These are phyloP conservation scores for Phytophthora parvispora DNA, from an alignment of 352 stramenopile species.

Conservation along the genomic window DNA sequence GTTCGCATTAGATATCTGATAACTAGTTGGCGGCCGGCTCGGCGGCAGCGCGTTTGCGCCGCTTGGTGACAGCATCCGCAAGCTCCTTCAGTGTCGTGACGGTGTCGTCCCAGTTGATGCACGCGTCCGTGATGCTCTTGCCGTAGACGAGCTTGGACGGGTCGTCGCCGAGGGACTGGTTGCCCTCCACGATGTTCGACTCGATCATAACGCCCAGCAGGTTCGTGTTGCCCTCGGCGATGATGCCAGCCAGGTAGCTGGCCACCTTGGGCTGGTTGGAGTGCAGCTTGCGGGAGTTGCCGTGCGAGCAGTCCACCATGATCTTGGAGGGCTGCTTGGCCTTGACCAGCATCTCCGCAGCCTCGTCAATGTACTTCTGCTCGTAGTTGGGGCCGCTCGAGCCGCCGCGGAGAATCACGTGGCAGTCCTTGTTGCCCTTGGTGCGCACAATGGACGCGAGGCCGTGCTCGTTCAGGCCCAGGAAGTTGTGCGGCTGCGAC, in stretches of 20 bases:
- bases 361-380: slow-evolving; percentile 75
- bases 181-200: slow-evolving; percentile 89
- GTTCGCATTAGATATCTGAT: slow-evolving; percentile 23
- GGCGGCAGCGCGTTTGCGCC: slow-evolving; percentile 37
- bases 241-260: slow-evolving; percentile 69
- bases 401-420: slow-evolving; percentile 87
- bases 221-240: slow-evolving; percentile 73
- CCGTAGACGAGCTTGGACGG: slow-evolving; percentile 81
- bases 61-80: slow-evolving; percentile 59
- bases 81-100: slow-evolving; percentile 69
- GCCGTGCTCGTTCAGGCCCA: slow-evolving; percentile 85
- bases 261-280: slow-evolving; percentile 87
- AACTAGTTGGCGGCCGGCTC: slow-evolving; percentile 30
- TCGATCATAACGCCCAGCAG: slow-evolving; percentile 92
- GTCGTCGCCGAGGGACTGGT: slow-evolving; percentile 82
- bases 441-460: slow-evolving; percentile 87
- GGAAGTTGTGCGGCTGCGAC: slow-evolving; percentile 84
- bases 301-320: slow-evolving; percentile 92
- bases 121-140: slow-evolving; percentile 91
- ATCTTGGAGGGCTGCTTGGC: slow-evolving; percentile 77
- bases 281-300: slow-evolving; percentile 89
- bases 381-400: slow-evolving; percentile 87
- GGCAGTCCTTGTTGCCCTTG: slow-evolving; percentile 88
- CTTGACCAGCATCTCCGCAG: slow-evolving; percentile 68
- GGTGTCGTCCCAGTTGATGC: slow-evolving; percentile 89